Conservation (phyloP, 116 monocot genomes). For the Cymodocea nodosa region DNA sequence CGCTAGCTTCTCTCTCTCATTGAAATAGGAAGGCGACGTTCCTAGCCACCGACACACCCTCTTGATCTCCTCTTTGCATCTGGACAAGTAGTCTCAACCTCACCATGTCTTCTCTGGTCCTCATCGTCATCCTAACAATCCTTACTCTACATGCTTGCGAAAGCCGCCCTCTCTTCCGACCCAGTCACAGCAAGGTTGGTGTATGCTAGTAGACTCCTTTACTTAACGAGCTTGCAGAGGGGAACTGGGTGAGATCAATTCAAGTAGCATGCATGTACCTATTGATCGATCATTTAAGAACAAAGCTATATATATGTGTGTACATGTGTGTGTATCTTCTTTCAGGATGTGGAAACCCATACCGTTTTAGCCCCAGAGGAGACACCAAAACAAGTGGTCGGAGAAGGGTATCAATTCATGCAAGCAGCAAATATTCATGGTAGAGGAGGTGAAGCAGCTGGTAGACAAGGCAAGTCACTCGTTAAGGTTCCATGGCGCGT, state of each 20-base stretch:
- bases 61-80: too few relatives aligned
- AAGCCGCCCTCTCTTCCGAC: not conserved
- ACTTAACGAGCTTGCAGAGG: not conserved
- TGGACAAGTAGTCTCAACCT: not conserved
- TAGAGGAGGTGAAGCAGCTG: not conserved
- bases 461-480: not conserved
- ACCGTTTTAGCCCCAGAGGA: not conserved
- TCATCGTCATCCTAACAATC: not conserved
- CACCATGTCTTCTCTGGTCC: not conserved
- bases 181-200: conserved; percentile 7
- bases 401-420: not conserved
- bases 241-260: too few relatives aligned
- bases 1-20: too few relatives aligned
- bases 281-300: too few relatives aligned
- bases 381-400: not conserved
- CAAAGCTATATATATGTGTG: not conserved
- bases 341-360: not conserved
- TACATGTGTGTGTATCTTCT: not conserved
- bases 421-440: not conserved
- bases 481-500: conserved; percentile 5
- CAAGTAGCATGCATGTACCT: too few relatives aligned
- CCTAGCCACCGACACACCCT: too few relatives aligned
- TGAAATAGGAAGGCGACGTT: too few relatives aligned
- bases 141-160: conserved; percentile 2
- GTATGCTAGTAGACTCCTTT: too few relatives aligned